Evolutionary conservation across 441 rosid genomes (phyloP).

Genomic region (Melastoma candidum): DNA sequence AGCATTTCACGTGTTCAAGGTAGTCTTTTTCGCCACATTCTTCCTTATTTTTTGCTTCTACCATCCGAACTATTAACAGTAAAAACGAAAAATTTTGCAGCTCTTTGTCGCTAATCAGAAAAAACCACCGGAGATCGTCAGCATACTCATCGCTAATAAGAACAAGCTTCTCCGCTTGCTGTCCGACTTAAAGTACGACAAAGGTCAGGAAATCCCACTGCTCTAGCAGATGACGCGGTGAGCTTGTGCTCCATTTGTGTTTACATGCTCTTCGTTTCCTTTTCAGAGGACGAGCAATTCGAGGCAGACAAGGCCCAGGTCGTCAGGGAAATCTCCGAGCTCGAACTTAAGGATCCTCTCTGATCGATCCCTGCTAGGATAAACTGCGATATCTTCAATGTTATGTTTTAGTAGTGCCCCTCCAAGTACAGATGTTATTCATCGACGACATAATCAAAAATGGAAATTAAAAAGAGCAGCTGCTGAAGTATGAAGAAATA

Average conservation of each 20-base stretch:
- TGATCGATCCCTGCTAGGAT: no score
- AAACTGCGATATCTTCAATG: no score
- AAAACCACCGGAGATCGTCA: conserved; percentile 42
- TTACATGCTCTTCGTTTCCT: neutral
- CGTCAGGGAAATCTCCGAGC: conserved; percentile 35
- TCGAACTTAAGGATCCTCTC: conserved; percentile 22
- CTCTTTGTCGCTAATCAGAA: conserved; percentile 57
- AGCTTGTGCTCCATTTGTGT: neutral
- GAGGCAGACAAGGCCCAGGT: conserved; percentile 47
- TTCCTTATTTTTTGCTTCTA: no score
- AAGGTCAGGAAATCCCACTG: conserved; percentile 24
- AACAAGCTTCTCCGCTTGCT: conserved; percentile 51
- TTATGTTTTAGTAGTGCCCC: no score
- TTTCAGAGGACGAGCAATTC: conserved; percentile 46
- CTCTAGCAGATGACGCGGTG: neutral
- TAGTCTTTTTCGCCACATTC: conserved; percentile 5
- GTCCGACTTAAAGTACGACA: conserved; percentile 31
- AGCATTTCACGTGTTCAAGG: conserved; percentile 67
- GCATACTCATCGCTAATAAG: conserved; percentile 35
- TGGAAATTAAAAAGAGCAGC: no score
- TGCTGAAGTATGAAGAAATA: no score
- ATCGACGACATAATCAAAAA: no score
- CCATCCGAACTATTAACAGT: no score
- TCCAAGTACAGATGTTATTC: no score
- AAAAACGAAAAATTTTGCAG: conserved; percentile 14